Conservation (phyloP, 805 yeast genomes). For the Saccharomycopsis sp. region DNA sequence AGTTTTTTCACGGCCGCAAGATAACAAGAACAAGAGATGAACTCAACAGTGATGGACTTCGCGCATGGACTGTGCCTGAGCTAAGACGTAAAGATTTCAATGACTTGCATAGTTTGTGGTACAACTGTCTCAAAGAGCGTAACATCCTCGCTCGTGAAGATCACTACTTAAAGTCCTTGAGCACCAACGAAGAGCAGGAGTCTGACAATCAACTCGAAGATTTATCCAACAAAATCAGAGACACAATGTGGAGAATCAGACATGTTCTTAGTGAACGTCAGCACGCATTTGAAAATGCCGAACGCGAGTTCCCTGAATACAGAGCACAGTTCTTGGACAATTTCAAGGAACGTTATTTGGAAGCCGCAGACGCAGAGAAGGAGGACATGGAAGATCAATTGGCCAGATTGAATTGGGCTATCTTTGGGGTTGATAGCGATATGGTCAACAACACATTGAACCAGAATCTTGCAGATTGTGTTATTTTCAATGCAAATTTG, state of each 20-base stretch:
- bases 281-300: conserved; percentile 57
- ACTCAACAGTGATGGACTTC: conserved; percentile 42
- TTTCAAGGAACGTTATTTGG: conserved; percentile 53
- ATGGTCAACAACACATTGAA: conserved; percentile 36
- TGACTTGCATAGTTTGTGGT: conserved; percentile 90
- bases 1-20: conserved; percentile 64
- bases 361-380: conserved; percentile 46
- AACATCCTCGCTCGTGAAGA: conserved; percentile 73
- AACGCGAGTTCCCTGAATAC: conserved; percentile 36
- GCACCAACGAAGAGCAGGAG: conserved; percentile 35
- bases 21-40: conserved; percentile 56
- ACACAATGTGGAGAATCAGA: conserved; percentile 73
- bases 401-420: conserved; percentile 71
- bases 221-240: conserved; percentile 39
- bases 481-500: conserved; percentile 60
- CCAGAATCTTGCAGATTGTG: conserved; percentile 55
- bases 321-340: conserved; percentile 46
- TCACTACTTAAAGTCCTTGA: conserved; percentile 42
- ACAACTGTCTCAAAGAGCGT: conserved; percentile 73
- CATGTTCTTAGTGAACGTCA: conserved; percentile 85
- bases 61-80: conserved; percentile 85
- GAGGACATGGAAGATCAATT: conserved; percentile 59
- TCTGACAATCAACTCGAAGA: conserved; percentile 27
- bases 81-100: conserved; percentile 86
- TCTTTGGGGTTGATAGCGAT: conserved; percentile 78